Base-by-base conservation (phyloP, 2,329 filamentous ascomycete species). In the Calonectria hawksworthii region DNA sequence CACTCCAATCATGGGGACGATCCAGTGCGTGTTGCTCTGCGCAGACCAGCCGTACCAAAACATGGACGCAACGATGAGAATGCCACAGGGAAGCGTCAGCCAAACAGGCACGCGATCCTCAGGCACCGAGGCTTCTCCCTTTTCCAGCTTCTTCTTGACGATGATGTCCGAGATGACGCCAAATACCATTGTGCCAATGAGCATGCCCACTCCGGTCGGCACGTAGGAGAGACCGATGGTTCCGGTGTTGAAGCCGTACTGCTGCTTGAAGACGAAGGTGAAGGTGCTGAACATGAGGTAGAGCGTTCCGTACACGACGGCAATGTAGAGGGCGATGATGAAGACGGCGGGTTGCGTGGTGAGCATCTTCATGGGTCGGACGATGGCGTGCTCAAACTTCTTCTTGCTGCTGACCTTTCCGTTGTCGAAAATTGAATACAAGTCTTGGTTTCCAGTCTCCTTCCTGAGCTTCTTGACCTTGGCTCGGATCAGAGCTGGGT, bases 311-410 rank as follows among this genome's bases (percentile, higher is more conserved):
- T 92, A 93, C 72, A 89, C 88, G 77, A 94, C 92, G 38, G 88
- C 90, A 4, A 92, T 89, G 81, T 94, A 94, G 0, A 94, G 81
- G 0, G 92, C 90, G 51, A 94, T 87, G 13, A 93, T 86, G 77
- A 93, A 90, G 82, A 92, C 93, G 72, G 94, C 94, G 0, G 93
- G 93, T 1, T 92, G 77, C 0, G 78, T 93, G 54, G 86, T 81
- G 11, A 95, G 88, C 59, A 95, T 86, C 78, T 92, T 89, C 69
- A 94, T 88, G 0, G 93, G 93, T 0, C 92, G 90, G 41, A 94
- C 85, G 13, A 88, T 88, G 16, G 94, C 87, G 72, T 93, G 90
- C 23, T 83, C 83, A 70, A 94, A 80, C 32, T 77, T 74, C n/a
- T 80, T 70, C 23, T 68, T 77, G 21, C 64, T 65, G 2, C 75